Evolutionary conservation across 106 monocot genomes (phyloP).

Genomic region (Phalaenopsis equestris): DNA sequence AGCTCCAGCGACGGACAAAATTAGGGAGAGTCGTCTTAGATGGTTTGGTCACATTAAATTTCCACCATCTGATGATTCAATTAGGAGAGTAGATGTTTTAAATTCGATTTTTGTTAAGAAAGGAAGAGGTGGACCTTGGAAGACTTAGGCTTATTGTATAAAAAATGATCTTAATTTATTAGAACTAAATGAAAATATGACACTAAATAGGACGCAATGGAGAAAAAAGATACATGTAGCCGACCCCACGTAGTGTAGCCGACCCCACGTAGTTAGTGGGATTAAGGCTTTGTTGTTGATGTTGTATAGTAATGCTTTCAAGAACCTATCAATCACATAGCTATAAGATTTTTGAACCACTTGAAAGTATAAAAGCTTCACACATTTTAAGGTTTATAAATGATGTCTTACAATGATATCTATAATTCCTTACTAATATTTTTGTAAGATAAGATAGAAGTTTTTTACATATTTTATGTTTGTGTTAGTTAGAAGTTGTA

Average conservation of each 20-base stretch:
- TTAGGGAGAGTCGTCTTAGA: too few species aligned
- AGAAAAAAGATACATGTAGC: too few species aligned
- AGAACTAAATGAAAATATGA: too few species aligned
- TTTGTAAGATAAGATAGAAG: neutral
- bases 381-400: neutral
- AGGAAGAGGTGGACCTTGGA: too few species aligned
- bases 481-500: neutral
- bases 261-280: neutral
- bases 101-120: too few species aligned
- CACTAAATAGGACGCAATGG: too few species aligned
- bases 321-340: neutral
- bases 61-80: too few species aligned
- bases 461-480: neutral
- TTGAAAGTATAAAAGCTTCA: neutral
- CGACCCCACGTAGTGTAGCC: neutral
- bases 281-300: neutral
- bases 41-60: too few species aligned
- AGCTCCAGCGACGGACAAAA: too few species aligned
- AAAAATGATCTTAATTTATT: too few species aligned
- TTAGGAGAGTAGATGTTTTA: too few species aligned
- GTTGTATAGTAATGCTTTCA: neutral
- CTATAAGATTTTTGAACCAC: neutral
- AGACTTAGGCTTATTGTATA: too few species aligned
- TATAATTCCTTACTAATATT: neutral
- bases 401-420: neutral